These are phyloP conservation scores for Ambrosiella beaveri DNA, from an alignment of 2,329 filamentous ascomycete genomes.

Conservation along the genomic window DNA sequence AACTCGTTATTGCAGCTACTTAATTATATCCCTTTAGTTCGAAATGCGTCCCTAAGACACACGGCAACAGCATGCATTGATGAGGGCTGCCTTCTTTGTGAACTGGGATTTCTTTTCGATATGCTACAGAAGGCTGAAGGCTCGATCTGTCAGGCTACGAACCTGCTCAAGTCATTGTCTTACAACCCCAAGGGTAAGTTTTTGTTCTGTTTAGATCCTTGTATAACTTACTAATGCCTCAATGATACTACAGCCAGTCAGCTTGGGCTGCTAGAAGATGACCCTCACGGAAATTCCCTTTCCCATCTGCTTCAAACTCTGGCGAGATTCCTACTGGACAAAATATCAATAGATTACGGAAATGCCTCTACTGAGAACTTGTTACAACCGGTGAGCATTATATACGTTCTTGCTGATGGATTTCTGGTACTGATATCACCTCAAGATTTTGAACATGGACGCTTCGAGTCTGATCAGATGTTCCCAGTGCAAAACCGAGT, in stretches of 20 bases:
- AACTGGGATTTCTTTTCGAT: slow-evolving; percentile 88
- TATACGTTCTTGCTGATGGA: background rate
- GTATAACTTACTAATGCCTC: background rate
- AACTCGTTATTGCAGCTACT: slow-evolving; percentile 84
- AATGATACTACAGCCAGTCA: slow-evolving; percentile 28
- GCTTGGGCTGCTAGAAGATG: slow-evolving; percentile 71
- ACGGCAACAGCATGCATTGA: slow-evolving; percentile 69
- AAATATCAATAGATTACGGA: slow-evolving; percentile 55
- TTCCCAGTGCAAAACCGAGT: slow-evolving; percentile 75
- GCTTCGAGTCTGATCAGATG: slow-evolving; percentile 64
- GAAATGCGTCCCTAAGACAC: slow-evolving; percentile 78
- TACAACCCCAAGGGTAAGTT: slow-evolving; percentile 53
- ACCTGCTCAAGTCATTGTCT: slow-evolving; percentile 78
- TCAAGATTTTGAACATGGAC: slow-evolving; percentile 45
- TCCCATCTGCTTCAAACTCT: slow-evolving; percentile 60
- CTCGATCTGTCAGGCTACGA: slow-evolving; percentile 89
- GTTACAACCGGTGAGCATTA: slow-evolving; percentile 46
- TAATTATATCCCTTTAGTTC: slow-evolving; percentile 73
- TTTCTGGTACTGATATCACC: background rate
- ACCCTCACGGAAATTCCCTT: slow-evolving; percentile 51
- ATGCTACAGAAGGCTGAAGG: slow-evolving; percentile 95
- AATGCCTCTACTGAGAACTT: slow-evolving; percentile 43
- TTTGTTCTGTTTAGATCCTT: background rate
- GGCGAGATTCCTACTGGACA: slow-evolving; percentile 70
- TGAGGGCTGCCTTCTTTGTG: slow-evolving; percentile 76